phyloP scores from a whole-genome alignment of 2,329 filamentous ascomycete genomes.

The Allantophomopsis lycopodina region DNA sequence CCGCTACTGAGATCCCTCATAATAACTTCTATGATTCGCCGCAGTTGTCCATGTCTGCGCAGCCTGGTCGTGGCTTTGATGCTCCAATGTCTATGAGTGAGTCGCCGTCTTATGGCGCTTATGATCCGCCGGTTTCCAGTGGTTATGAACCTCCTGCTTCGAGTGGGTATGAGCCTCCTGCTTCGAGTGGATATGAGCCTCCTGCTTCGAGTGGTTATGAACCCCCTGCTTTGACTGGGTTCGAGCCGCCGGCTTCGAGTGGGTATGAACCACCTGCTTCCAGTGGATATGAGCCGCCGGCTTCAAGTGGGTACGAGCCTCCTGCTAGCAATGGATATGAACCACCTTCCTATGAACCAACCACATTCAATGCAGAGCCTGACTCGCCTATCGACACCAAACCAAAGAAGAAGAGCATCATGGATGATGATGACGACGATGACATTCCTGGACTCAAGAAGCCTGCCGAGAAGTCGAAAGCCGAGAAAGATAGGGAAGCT shows the following conservation, averaged over 20 bases:
- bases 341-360: slow-evolving; percentile 45
- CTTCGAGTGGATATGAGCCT: slow-evolving; percentile 10
- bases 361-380: slow-evolving; percentile 26
- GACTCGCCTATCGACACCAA: slow-evolving; percentile 29
- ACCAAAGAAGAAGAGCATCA: slow-evolving; percentile 63
- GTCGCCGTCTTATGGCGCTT: slow-evolving; percentile 15
- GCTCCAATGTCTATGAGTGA: slow-evolving; percentile 24
- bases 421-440: slow-evolving; percentile 72
- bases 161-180: slow-evolving; percentile 29
- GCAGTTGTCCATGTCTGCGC: slow-evolving; percentile 10
- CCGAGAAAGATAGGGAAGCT: slow-evolving; percentile 63
- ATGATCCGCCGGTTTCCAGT: slow-evolving; percentile 4
- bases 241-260: slow-evolving; percentile 16
- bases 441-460: slow-evolving; percentile 37
- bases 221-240: slow-evolving; percentile 7
- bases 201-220: slow-evolving; percentile 28
- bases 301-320: slow-evolving; percentile 13
- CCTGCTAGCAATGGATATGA: slow-evolving; percentile 34
- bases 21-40: slow-evolving; percentile 8
- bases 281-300: slow-evolving; percentile 27
- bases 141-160: slow-evolving; percentile 10
- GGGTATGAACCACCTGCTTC: slow-evolving; percentile 50
- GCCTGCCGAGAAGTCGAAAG: slow-evolving; percentile 38
- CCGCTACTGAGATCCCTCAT: slow-evolving; percentile 5
- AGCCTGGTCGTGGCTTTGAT: slow-evolving; percentile 36